These are phyloP conservation scores for Paramecium sexaurelia DNA, from an alignment of 73 alveolate species.

Conservation along the genomic window DNA sequence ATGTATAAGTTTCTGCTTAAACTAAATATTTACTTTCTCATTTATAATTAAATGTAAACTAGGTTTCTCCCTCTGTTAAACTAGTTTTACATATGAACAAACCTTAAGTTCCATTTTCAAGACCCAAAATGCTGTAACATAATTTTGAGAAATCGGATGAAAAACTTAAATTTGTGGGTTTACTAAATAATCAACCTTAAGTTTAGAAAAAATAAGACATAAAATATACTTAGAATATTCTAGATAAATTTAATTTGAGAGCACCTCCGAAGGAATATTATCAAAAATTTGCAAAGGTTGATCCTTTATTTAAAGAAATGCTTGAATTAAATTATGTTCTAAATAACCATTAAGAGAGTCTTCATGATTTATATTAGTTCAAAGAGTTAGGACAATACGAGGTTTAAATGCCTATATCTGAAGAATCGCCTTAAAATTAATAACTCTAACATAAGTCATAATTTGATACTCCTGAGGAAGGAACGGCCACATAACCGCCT, in stretches of 20 bases:
- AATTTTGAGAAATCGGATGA: constrained; percentile 46
- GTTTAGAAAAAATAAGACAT: constrained; percentile 41
- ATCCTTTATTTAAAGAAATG: constrained; percentile 65
- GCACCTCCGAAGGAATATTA: constrained; percentile 68
- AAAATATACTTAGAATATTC: constrained; percentile 33
- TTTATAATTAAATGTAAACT: constrained; percentile 24
- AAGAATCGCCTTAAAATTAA: constrained; percentile 12
- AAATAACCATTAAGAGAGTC: constrained; percentile 63
- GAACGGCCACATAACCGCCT: not conserved
- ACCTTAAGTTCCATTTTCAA: constrained; percentile 50
- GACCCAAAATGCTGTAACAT: constrained; percentile 31
- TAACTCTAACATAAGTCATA: not conserved
- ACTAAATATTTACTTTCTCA: constrained; percentile 53
- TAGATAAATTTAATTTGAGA: constrained; percentile 60
- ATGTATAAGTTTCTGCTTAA: not conserved
- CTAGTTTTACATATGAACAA: constrained; percentile 42
- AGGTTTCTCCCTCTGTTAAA: constrained; percentile 45
- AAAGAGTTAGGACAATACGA: constrained; percentile 23
- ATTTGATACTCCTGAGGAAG: not conserved
- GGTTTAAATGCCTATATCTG: not conserved
- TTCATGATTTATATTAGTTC: constrained; percentile 18
- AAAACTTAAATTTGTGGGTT: constrained; percentile 1
- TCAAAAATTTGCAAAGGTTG: constrained; percentile 65
- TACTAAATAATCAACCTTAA: constrained; percentile 3
- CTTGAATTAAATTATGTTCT: constrained; percentile 63